Evolutionary conservation across 2,329 filamentous ascomycete species (phyloP).

Genomic region (Aphanocladium album): DNA sequence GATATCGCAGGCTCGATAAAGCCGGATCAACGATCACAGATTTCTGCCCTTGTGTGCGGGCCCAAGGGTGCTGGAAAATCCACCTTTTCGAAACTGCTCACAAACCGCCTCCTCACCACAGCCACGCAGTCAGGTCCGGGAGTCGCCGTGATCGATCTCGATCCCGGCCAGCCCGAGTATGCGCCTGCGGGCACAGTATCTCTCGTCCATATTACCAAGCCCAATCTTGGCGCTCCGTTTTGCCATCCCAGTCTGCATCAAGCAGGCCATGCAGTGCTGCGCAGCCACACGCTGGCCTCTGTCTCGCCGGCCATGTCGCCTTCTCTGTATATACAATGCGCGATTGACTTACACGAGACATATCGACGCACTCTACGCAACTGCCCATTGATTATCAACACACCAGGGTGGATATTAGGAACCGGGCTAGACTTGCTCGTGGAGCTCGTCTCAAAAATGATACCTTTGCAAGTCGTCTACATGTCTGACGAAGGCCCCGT

Average conservation of each 20-base stretch:
- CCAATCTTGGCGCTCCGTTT: constrained; percentile 64
- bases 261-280: constrained; percentile 38
- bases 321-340: constrained; percentile 61
- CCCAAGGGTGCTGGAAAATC: constrained; percentile 72
- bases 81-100: constrained; percentile 62
- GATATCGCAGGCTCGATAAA: constrained; percentile 30
- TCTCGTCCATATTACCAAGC: constrained; percentile 53
- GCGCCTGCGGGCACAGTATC: constrained; percentile 65
- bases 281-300: constrained; percentile 62
- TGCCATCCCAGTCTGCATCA: constrained; percentile 46
- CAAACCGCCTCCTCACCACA: constrained; percentile 60
- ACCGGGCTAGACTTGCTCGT: constrained; percentile 62
- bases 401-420: constrained; percentile 68
- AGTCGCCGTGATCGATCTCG: constrained; percentile 65
- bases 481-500: constrained; percentile 60
- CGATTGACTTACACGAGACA: constrained; percentile 54
- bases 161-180: constrained; percentile 74
- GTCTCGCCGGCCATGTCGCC: constrained; percentile 61
- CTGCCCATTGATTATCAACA: constrained; percentile 65
- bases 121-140: constrained; percentile 20
- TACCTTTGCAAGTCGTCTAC: constrained; percentile 60
- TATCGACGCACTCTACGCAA: constrained; percentile 45
- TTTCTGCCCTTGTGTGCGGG: constrained; percentile 57
- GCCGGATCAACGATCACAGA: constrained; percentile 29
- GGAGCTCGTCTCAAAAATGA: constrained; percentile 48